phyloP scores from a whole-genome alignment of 2,329 filamentous ascomycete species.

The Talaromyces sp. region DNA sequence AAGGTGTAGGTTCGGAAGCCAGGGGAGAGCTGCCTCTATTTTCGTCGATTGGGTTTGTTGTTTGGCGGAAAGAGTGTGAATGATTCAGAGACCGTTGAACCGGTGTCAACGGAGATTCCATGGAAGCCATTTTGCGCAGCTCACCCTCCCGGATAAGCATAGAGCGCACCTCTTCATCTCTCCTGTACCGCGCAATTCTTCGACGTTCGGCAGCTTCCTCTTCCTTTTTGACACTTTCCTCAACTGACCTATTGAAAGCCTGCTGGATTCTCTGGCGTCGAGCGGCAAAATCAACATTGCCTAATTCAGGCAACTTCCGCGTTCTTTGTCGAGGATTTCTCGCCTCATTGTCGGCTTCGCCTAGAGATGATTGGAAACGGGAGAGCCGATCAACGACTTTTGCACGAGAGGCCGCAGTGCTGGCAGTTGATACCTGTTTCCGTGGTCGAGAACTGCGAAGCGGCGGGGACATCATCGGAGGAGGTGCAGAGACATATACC shows the following conservation, averaged over 20 bases:
- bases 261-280: constrained; percentile 76
- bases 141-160: constrained; percentile 22
- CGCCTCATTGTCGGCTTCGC: constrained; percentile 26
- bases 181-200: constrained; percentile 36
- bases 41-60: background rate
- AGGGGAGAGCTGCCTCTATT: background rate
- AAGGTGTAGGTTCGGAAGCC: background rate
- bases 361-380: constrained; percentile 34
- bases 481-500: constrained; percentile 67
- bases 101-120: constrained; percentile 10
- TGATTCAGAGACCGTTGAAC: background rate
- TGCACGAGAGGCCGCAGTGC: constrained; percentile 65
- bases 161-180: constrained; percentile 45
- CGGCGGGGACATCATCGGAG: constrained; percentile 70
- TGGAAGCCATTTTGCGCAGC: constrained; percentile 14
- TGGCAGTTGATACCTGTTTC: constrained; percentile 70
- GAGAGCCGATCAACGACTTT: constrained; percentile 58
- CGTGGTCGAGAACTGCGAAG: constrained; percentile 78
- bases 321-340: constrained; percentile 30
- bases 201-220: constrained; percentile 51
- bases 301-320: constrained; percentile 56
- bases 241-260: constrained; percentile 79
- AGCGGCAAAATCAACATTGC: constrained; percentile 79
- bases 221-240: constrained; percentile 60
- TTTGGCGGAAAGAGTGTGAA: background rate